phyloP scores from a whole-genome alignment of 106 monocot species.

The Apostasia ramifera region DNA sequence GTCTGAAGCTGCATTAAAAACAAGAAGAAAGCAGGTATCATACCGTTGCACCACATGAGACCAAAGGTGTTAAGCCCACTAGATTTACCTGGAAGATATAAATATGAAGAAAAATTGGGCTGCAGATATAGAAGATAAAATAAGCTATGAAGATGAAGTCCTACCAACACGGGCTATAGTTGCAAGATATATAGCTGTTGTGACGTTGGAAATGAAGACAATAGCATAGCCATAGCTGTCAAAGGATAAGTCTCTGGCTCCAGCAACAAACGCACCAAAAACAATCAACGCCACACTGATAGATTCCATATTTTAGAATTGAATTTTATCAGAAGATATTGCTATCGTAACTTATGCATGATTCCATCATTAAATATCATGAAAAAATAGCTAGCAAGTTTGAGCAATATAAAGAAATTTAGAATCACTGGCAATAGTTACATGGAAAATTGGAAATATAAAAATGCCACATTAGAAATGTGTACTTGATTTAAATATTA shows the following conservation, averaged over 20 bases:
- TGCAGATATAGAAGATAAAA: not conserved
- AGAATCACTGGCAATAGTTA: too few species aligned
- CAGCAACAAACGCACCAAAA: conserved; percentile 90
- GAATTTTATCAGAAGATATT: conserved; percentile 28
- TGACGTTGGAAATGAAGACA: conserved; percentile 72
- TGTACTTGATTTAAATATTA: too few species aligned
- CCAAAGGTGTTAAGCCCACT: conserved; percentile 97
- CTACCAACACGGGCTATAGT: conserved; percentile 87
- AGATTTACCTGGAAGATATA: conserved; percentile 51
- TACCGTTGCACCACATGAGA: conserved; percentile 99
- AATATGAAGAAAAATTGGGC: conserved; percentile 5
- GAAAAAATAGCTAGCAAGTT: too few species aligned
- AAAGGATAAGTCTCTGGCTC: conserved; percentile 77
- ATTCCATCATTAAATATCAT: too few species aligned
- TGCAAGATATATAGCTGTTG: conserved; percentile 90
- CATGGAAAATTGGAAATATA: too few species aligned
- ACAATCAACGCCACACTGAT: conserved; percentile 72
- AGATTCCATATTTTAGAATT: conserved; percentile 40
- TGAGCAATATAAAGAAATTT: too few species aligned
- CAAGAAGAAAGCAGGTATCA: not conserved
- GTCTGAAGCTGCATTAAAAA: not conserved
- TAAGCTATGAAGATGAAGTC: conserved; percentile 10
- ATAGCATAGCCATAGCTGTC: conserved; percentile 71
- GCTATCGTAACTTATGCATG: too few species aligned
- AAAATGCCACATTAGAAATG: too few species aligned